Percentiles rank a stretch among this genome's conserved stretches.
Evolutionary conservation across 2,329 filamentous ascomycete species (phyloP).

Genomic region (Fusarium acutatum): DNA sequence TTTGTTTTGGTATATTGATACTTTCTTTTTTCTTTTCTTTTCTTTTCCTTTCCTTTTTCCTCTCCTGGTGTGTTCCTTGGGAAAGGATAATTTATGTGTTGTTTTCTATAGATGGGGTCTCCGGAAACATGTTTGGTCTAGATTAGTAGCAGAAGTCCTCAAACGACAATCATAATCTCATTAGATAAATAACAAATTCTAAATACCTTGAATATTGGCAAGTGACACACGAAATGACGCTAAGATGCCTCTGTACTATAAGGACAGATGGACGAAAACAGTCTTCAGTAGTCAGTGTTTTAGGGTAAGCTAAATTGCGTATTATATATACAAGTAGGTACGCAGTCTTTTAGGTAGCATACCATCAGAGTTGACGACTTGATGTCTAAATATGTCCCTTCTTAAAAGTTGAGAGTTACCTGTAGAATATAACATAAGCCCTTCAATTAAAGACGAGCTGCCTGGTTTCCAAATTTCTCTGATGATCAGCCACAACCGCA

Average conservation of each 20-base stretch:
- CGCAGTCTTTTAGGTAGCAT: not conserved
- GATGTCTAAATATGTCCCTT: no score
- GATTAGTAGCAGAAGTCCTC: not conserved
- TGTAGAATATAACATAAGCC: not conserved
- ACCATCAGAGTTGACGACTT: not conserved
- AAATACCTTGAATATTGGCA: not conserved
- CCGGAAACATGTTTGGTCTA: not conserved
- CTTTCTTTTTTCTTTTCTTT: not conserved
- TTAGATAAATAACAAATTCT: not conserved
- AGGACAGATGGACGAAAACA: not conserved
- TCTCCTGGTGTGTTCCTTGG: not conserved
- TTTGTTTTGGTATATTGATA: not conserved
- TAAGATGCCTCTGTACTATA: no score
- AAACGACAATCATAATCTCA: no score
- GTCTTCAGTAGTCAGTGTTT: not conserved
- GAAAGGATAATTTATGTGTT: not conserved
- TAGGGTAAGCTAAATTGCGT: not conserved
- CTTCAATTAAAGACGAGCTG: not conserved
- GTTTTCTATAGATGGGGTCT: not conserved
- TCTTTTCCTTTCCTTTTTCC: not conserved
- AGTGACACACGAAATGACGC: not conserved
- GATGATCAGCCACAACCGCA: slow-evolving; percentile 1
- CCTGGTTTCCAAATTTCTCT: no score
- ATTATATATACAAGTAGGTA: no score
- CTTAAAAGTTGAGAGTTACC: not conserved